Evolutionary conservation across 805 yeast species (phyloP), one percentile per base, ranked within the genome.

Genomic region (Candida dajiaensis): DNA sequence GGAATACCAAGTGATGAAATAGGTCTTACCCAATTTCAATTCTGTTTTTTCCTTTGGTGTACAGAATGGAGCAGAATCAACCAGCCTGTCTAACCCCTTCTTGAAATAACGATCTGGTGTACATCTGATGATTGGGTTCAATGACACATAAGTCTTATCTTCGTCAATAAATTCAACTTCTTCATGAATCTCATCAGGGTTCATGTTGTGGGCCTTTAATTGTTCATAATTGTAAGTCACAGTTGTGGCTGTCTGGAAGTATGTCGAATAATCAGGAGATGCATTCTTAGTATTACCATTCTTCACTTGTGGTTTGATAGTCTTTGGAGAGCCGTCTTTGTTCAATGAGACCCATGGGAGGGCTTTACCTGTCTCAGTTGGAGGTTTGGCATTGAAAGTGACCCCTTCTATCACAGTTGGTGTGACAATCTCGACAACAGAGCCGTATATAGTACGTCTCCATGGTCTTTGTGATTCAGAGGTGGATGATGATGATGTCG

Each of bases 111-210:
- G 66, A 45, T 83, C 83, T 2, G 97, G 97, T 4, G 89, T 85
- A 67, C 97, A 89, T 66, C 96, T 75, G 58, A 87, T 75, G 42
- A 89, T 63, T 0, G 97, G 97, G 59, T 83, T 85, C 61, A 89
- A 70, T 18, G 74, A 67, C 23, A 80, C 82, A 57, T 86, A 83
- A 0, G 86, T 79, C n/a, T 74, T 73, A 63, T 86, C 95, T 64
- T 88, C 96, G 6, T 78, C 81, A 20, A 76, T 60, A 56, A 62
- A 74, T 19, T 65, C 58, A 38, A 77, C 80, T 54, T 88, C 88
- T 46, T 70, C 75, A 56, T 74, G 77, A 1, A 68, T 58, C 23
- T 81, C 84, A 52, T 72, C 82, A 1, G 78, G 81, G 20, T 70
- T 77, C 83, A 85, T 74, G 59, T 85, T 84, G 52, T 84, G 88